Evolutionary conservation across 345 rosid species (phyloP).

Genomic region (Moringa oleifera): DNA sequence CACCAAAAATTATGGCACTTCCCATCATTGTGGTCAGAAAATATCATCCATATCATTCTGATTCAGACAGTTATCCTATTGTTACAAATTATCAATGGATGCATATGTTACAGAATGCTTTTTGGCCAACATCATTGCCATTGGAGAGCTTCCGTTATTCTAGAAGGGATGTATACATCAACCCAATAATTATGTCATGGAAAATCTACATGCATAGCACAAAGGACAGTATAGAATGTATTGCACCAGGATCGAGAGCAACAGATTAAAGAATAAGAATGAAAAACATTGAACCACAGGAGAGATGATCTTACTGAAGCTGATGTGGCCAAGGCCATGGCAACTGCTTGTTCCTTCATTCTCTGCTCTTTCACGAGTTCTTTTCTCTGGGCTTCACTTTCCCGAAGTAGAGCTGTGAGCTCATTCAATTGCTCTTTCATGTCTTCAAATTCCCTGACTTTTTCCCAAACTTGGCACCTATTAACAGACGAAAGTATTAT

Average conservation of each 20-base stretch:
- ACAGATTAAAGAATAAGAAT: no score
- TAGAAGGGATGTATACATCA: background rate
- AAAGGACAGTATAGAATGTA: background rate
- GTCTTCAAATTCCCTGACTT: constrained; percentile 58
- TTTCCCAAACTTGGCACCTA: constrained; percentile 70
- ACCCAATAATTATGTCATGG: background rate
- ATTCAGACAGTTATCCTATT: no score
- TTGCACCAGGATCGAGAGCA: no score
- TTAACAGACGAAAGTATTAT: constrained; percentile 4
- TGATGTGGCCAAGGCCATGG: constrained; percentile 51
- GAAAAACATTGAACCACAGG: background rate
- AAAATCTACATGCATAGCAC: background rate
- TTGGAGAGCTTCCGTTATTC: background rate
- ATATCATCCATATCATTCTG: no score
- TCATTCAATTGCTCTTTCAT: constrained; percentile 60
- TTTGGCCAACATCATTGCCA: background rate
- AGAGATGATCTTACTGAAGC: constrained; percentile 34
- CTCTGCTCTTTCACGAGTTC: constrained; percentile 54
- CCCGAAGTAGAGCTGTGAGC: constrained; percentile 45
- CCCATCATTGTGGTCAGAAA: no score
- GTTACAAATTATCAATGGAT: no score
- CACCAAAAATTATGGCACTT: no score
- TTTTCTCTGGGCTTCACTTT: constrained; percentile 56
- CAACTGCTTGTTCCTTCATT: constrained; percentile 58
- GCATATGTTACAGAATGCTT: no score